These are phyloP conservation scores for Didymella exigua DNA, from an alignment of 2,329 filamentous ascomycete genomes.

Conservation along the genomic window DNA sequence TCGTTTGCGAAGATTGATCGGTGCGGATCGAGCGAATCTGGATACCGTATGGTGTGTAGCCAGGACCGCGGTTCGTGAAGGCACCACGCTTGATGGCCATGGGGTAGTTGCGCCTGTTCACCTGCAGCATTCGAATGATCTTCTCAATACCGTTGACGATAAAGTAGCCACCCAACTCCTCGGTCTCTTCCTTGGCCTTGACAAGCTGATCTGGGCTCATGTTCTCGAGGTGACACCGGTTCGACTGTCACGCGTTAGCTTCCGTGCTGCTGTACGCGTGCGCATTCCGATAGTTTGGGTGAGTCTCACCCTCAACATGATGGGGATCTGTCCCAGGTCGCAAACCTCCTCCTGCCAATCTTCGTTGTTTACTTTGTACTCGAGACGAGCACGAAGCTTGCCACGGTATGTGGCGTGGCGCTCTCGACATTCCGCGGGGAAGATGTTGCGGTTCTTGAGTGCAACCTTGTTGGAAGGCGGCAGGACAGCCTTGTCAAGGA, in stretches of 20 bases:
- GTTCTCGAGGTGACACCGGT: conserved; percentile 86
- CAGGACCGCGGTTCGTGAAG: conserved; percentile 82
- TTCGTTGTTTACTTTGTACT: conserved; percentile 85
- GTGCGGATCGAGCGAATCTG: conserved; percentile 90
- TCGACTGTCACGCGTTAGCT: conserved; percentile 65
- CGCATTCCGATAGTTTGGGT: conserved; percentile 11
- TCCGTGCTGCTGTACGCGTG: conserved; percentile 20
- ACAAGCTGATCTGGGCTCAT: conserved; percentile 84
- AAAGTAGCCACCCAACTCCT: conserved; percentile 96
- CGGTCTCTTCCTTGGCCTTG: conserved; percentile 87
- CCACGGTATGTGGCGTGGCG: conserved; percentile 90
- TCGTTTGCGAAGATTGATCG: conserved; percentile 98
- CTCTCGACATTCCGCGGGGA: conserved; percentile 92
- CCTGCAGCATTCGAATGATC: conserved; percentile 87
- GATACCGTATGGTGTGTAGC: conserved; percentile 89
- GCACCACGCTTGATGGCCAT: conserved; percentile 92
- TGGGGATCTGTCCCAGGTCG: conserved; percentile 85
- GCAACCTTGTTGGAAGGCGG: conserved; percentile 84
- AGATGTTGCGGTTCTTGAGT: conserved; percentile 77
- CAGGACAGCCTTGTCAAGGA: conserved; percentile 79
- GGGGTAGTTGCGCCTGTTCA: conserved; percentile 90
- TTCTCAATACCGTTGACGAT: conserved; percentile 98
- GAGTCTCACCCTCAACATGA: conserved; percentile 82
- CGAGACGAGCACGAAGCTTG: conserved; percentile 79
- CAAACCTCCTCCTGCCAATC: conserved; percentile 81